Evolutionary conservation across 2,329 filamentous ascomycete species (phyloP), one percentile per base, ranked within the genome.

Genomic region (Seiridium cupressi): DNA sequence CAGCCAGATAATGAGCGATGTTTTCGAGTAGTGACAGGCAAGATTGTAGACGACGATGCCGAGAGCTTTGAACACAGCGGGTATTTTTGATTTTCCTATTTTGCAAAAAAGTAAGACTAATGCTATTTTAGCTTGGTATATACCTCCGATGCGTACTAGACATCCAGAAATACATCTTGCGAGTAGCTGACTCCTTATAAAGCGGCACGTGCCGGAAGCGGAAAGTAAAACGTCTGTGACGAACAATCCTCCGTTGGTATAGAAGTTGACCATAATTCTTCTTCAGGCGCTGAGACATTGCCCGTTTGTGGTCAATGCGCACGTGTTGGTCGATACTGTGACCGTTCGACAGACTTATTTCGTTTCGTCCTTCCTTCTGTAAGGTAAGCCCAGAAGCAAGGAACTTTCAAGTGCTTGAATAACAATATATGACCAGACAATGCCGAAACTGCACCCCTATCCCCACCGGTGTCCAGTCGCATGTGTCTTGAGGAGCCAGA

Each of bases 261-360:
- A n/a, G 26, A 34, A 31, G 49, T 44, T 31, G 31, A 44, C 34
- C 9, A 13, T 2, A 34, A 32, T 36, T 56, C 40, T 18, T 26
- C 32, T 31, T 32, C 32, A 77, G 75, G 75, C 44, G 70, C 73
- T 42, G 71, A 73, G 51, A 57, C 62, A 3, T 46, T 63, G 4
- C 75, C 74, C 0, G 62, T 76, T 1, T 77, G 75, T 26, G 62
- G 65, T 3, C 68, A 70, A 62, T 77, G 75, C 49, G 61, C 56
- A 8, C 71, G 64, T 26, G 65, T 70, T 1, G 64, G 69, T 1
- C 65, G 71, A 8, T 77, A 74, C 60, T 77, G 75, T 51, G 73
- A 74, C 42, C 64, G 73, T 9, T 68, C 71, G 4, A 62, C 65
- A 32, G 63, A 63, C n/a, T 60, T 65, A 38, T 8, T 38, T 5